Base-by-base conservation (phyloP, 2,329 filamentous ascomycete genomes). In the Scedosporium aurantiacum region DNA sequence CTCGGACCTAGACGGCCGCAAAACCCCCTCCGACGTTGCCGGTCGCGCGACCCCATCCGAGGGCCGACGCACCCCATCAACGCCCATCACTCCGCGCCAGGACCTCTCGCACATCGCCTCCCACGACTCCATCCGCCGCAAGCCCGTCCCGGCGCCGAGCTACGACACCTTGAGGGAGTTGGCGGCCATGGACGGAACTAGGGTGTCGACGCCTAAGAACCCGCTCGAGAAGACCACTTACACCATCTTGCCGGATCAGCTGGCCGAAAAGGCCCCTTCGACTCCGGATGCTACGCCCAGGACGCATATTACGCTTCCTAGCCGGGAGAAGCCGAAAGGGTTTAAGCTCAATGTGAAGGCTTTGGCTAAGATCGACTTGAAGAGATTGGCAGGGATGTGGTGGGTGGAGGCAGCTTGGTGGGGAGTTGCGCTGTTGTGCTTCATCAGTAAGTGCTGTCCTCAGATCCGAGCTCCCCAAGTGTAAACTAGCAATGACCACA, bases 221-320 rank as follows among this genome's bases (percentile, higher is more conserved):
- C 60, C 60, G 7, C 52, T 62, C 3, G 60, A 62, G 43, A 62
- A 62, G 52, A 58, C 56, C n/a, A 58, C 57, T 7, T 28, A 52
- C 18, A 43, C 47, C 12, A 62, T 62, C 14, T 8, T 62, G 41
- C 60, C 60, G n/a, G 60, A 62, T 12, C 25, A 54, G 41, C 6
- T 62, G n/a, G 43, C 41, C 4, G 55, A 43, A 40, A 58, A 62
- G 56, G 60, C 45, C 10, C 45, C 57, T 5, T 58, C 55, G 6
- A 58, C 60, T 16, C 55, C 60, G 18, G 32, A 58, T 12, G 37
- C 56, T n/a, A 62, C 45, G 16, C 60, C 60, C 1, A 27, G 54
- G 52, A 61, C 60, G 40, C 52, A 27, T 4, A 57, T 61, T 32
- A 45, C 32, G 2, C 60, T 57, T 12, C 60, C 60, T 6, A 37